Percentiles rank a stretch among this genome's conserved stretches.
phyloP scores from a whole-genome alignment of 768 basidiomycete genomes.

The Suillus occidentalis region DNA sequence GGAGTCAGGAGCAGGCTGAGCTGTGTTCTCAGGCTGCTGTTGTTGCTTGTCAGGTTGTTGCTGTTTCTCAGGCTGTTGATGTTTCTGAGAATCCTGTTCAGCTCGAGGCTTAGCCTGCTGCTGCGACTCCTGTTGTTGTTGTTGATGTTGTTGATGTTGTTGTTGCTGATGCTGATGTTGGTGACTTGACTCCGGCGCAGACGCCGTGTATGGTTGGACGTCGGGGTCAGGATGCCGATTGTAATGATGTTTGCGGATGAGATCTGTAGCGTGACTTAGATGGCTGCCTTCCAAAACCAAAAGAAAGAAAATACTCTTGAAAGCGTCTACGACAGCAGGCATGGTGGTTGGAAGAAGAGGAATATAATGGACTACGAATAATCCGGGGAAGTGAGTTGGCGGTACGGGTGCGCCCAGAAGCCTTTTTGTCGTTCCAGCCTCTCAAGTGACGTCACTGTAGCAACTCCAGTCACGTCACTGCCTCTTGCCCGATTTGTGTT shows the following conservation, averaged over 20 bases:
- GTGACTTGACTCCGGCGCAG: slow-evolving; percentile 19
- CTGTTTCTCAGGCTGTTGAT: slow-evolving; percentile 19
- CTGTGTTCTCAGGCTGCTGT: slow-evolving; percentile 9
- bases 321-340: slow-evolving; percentile 81
- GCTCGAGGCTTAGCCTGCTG: slow-evolving; percentile 34
- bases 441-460: slow-evolving; percentile 34
- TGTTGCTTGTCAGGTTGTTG: slow-evolving; percentile 19
- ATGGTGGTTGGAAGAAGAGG: slow-evolving; percentile 36
- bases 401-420: slow-evolving; percentile 13
- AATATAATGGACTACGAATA: neutral
- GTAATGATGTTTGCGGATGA: slow-evolving; percentile 77
- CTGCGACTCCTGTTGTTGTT: slow-evolving; percentile 28
- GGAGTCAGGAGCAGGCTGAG: slow-evolving; percentile 21
- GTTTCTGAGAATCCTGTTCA: slow-evolving; percentile 25
- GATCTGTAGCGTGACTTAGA: slow-evolving; percentile 46
- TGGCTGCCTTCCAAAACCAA: slow-evolving; percentile 10
- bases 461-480: slow-evolving; percentile 9
- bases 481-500: slow-evolving; percentile 13
- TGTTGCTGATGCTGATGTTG: slow-evolving; percentile 30
- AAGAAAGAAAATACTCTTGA: slow-evolving; percentile 63
- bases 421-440: slow-evolving; percentile 31
- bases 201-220: slow-evolving; percentile 23
- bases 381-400: slow-evolving; percentile 1
- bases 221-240: slow-evolving; percentile 42
- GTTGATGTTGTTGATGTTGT: slow-evolving; percentile 27